Base-by-base conservation (phyloP, 306 rosid species). In the Cicer pinnatifidum region DNA sequence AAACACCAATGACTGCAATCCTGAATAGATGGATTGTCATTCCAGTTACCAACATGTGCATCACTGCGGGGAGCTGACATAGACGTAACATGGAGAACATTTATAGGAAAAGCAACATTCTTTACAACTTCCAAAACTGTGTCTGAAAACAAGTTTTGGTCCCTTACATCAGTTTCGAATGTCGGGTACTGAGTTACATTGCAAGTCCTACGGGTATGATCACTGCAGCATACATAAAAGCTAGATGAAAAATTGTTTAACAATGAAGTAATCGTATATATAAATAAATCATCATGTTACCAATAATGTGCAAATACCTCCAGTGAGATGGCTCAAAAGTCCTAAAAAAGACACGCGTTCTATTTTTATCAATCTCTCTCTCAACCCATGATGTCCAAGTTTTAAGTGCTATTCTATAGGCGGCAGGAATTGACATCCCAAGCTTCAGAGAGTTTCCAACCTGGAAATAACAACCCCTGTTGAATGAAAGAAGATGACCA, bases 1-100 rank as follows among this genome's bases (percentile, higher is more conserved):
- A 92, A 84, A 82, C 97, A 92, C 97, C 97, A 92, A 67, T 92
- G 97, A 73, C 96, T 88, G 78, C 97, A 92, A 71, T 92, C 96
- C 57, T 85, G 84, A 5, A 82, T 33, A 9, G 75, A 73, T 47
- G 86, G 89, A 52, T 84, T 84, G 72, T 89, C 93, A 12, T 89
- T 90, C 93, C 91, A 88, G 58, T 69, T 85, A 45, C 93, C 96
- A 46, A 92, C 96, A 13, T 92, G 97, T 15, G 90, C 97, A 78
- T 92, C 97, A 11, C 86, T 88, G 67, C 97, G 89, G 37, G 76
- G 87, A 35, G 96, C 86, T n/a, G 96, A 81, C 93, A 92, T 84
- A 66, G 92, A 83, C 12, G 97, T 89, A 52, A 88, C 72, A 84
- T 78, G 84, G 73, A 92, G 85, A 76, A 85, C 83, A 47, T 75